A percentile compares a stretch with the other conserved stretches of the same genome.
phyloP scores from a whole-genome alignment of 2,329 filamentous ascomycete genomes.

The Aspergillus vadensis region DNA sequence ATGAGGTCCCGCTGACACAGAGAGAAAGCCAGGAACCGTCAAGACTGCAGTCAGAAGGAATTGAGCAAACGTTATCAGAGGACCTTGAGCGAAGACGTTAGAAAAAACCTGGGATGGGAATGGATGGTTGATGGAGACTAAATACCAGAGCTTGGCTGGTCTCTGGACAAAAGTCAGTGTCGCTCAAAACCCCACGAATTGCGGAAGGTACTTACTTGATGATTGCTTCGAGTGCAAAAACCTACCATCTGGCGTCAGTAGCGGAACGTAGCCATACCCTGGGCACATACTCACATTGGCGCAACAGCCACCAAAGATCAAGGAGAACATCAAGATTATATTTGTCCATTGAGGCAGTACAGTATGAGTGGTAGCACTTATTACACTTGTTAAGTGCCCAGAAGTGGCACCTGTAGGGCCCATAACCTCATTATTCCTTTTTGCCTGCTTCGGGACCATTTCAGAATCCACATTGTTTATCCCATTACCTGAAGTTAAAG shows the following conservation, averaged over 20 bases:
- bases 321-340: slow-evolving; percentile 68
- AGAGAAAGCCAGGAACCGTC: slow-evolving; percentile 75
- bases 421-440: background rate
- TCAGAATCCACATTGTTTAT: background rate
- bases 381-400: slow-evolving; percentile 21
- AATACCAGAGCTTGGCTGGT: slow-evolving; percentile 80
- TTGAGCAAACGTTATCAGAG: slow-evolving; percentile 85
- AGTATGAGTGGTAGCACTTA: slow-evolving; percentile 34
- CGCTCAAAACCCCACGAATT: background rate
- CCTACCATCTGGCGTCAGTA: slow-evolving; percentile 53
- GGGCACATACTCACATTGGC: slow-evolving; percentile 69
- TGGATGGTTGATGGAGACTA: background rate
- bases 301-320: slow-evolving; percentile 96
- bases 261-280: slow-evolving; percentile 12
- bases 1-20: slow-evolving; percentile 58
- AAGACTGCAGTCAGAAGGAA: slow-evolving; percentile 80
- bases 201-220: slow-evolving; percentile 69
- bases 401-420: background rate
- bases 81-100: slow-evolving; percentile 55
- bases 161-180: slow-evolving; percentile 51
- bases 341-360: slow-evolving; percentile 63
- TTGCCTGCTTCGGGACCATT: background rate
- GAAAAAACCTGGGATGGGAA: slow-evolving; percentile 2
- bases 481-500: background rate
- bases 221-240: slow-evolving; percentile 94